Percentiles rank a stretch among this genome's conserved stretches.
phyloP scores from a whole-genome alignment of 2,329 filamentous ascomycete genomes.

The Aspergillus viridinutans region DNA sequence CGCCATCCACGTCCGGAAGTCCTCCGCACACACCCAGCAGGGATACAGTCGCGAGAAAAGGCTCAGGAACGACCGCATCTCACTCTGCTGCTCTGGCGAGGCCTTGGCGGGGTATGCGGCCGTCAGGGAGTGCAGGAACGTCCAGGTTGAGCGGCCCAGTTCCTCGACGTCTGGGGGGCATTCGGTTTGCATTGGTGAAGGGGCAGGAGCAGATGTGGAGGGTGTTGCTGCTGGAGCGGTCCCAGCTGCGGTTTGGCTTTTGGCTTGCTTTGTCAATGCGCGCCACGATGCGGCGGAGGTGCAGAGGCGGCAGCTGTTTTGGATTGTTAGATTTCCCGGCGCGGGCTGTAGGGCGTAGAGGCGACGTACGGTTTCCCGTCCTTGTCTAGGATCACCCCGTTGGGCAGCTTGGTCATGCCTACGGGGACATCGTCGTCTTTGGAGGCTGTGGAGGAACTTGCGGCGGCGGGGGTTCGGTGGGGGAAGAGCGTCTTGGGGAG shows the following conservation, averaged over 20 bases:
- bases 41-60: conserved; percentile 86
- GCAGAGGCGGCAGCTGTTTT: conserved; percentile 44
- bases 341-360: not conserved
- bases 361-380: conserved; percentile 47
- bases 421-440: conserved; percentile 18
- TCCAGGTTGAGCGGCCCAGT: conserved; percentile 88
- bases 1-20: conserved; percentile 79
- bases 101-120: conserved; percentile 76
- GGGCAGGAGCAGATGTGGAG: conserved; percentile 10
- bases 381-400: conserved; percentile 47
- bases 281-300: conserved; percentile 46
- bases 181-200: conserved; percentile 41
- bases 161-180: conserved; percentile 88
- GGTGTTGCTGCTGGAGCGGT: conserved; percentile 21
- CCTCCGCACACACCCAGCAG: conserved; percentile 91
- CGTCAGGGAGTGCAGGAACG: conserved; percentile 84
- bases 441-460: conserved; percentile 17
- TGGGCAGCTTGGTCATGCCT: conserved; percentile 32
- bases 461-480: conserved; percentile 9
- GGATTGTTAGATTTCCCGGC: not conserved
- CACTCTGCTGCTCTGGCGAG: conserved; percentile 63
- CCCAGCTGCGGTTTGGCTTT: conserved; percentile 31
- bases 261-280: conserved; percentile 42
- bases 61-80: conserved; percentile 72
- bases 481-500: conserved; percentile 11